Percentiles rank a stretch among this genome's conserved stretches.
phyloP scores from a whole-genome alignment of 1,284 basidiomycete genomes.

The Polyporus tsugae region DNA sequence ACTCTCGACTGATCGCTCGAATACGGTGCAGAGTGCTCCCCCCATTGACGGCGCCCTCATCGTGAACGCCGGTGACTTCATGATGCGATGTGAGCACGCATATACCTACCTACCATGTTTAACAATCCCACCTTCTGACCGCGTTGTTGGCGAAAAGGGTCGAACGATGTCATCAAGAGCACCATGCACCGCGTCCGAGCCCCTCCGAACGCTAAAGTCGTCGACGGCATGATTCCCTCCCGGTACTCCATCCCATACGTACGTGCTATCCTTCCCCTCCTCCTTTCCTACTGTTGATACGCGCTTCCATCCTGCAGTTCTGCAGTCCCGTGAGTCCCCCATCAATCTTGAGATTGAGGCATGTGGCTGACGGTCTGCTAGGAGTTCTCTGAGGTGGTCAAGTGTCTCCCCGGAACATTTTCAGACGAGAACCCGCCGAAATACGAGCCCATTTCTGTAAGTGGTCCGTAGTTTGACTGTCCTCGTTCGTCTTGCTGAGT shows the following conservation, averaged over 20 bases:
- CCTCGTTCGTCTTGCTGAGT: neutral
- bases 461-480: conserved; percentile 9
- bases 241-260: conserved; percentile 69
- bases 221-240: conserved; percentile 51
- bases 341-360: neutral
- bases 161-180: conserved; percentile 66
- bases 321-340: conserved; percentile 49
- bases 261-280: conserved; percentile 30
- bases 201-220: conserved; percentile 43
- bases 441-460: conserved; percentile 50
- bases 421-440: conserved; percentile 49
- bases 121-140: neutral
- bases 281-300: neutral
- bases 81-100: conserved; percentile 55
- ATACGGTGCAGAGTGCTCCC: conserved; percentile 48
- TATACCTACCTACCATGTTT: neutral
- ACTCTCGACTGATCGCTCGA: neutral
- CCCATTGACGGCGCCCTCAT: conserved; percentile 61
- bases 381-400: conserved; percentile 53
- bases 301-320: conserved; percentile 42
- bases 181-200: conserved; percentile 67
- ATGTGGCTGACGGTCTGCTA: conserved; percentile 27
- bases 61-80: conserved; percentile 68
- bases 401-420: conserved; percentile 62
- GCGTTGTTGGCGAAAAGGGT: conserved; percentile 47